phyloP scores from a whole-genome alignment of 805 yeast genomes.

The Yarrowia deformans region DNA sequence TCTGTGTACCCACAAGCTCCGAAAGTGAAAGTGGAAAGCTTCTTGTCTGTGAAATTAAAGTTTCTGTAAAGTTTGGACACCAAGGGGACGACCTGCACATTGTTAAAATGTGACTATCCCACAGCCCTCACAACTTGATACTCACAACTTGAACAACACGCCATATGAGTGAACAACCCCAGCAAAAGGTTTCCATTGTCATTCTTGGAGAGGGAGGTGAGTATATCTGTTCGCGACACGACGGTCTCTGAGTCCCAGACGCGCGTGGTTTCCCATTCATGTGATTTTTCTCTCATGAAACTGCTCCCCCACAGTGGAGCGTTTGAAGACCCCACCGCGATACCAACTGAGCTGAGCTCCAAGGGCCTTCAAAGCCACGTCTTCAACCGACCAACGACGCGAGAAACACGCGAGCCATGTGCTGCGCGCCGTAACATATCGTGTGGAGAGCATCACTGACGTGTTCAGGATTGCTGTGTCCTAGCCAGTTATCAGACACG shows the following conservation, averaged over 20 bases:
- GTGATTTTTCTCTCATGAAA: no score
- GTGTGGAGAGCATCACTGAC: background rate
- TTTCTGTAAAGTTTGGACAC: constrained; percentile 26
- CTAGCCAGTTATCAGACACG: constrained; percentile 1
- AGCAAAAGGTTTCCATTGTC: constrained; percentile 46
- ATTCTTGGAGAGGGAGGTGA: constrained; percentile 51
- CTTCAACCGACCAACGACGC: background rate
- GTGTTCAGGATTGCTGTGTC: constrained; percentile 12
- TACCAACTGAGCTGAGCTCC: background rate
- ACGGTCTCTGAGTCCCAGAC: background rate
- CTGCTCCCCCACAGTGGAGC: constrained; percentile 4
- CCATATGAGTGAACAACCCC: constrained; percentile 37
- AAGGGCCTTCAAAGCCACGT: background rate
- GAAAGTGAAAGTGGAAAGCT: constrained; percentile 19
- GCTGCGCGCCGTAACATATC: background rate
- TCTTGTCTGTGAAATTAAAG: constrained; percentile 9
- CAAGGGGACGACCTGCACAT: constrained; percentile 31
- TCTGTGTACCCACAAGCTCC: constrained; percentile 12
- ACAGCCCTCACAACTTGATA: constrained; percentile 34
- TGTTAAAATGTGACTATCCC: constrained; percentile 36
- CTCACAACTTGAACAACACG: constrained; percentile 8
- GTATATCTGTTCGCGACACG: constrained; percentile 9
- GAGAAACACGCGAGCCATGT: background rate
- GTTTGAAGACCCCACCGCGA: background rate
- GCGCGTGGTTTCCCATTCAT: background rate